Percentiles rank a stretch among this genome's conserved stretches.
These are phyloP conservation scores for Sonneratia alba DNA, from an alignment of 345 rosid species.

Conservation along the genomic window DNA sequence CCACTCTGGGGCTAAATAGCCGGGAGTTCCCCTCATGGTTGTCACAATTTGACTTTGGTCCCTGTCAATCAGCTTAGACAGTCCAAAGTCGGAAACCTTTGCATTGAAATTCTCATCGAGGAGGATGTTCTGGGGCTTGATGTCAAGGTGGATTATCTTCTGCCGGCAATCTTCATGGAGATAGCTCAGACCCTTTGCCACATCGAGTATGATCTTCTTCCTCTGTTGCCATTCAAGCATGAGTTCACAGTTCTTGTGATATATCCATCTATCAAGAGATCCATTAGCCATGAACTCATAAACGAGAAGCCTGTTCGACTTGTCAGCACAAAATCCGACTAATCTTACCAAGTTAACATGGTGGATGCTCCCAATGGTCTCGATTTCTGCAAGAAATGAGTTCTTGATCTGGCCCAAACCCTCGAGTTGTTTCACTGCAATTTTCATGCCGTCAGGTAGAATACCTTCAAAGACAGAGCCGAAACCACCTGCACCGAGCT, in stretches of 20 bases:
- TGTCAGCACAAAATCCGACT: not conserved
- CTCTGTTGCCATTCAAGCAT: slow-evolving; percentile 1
- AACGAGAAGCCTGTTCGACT: not conserved
- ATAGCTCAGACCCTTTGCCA: slow-evolving; percentile 1
- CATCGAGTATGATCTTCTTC: not conserved
- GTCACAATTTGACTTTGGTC: slow-evolving; percentile 5
- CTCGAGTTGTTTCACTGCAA: slow-evolving; percentile 7
- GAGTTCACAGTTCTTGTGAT: not conserved
- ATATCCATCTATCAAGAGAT: slow-evolving; percentile 7
- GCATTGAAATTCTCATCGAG: not conserved
- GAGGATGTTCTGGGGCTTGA: slow-evolving; percentile 7
- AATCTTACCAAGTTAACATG: slow-evolving; percentile 2
- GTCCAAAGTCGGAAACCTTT: slow-evolving; percentile 8
- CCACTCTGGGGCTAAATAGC: slow-evolving; percentile 10
- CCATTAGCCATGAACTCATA: slow-evolving; percentile 10
- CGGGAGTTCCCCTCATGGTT: slow-evolving; percentile 4
- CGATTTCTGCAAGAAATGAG: not conserved
- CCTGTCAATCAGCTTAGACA: slow-evolving; percentile 5
- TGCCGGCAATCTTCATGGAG: slow-evolving; percentile 6
- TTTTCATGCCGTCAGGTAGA: not conserved
- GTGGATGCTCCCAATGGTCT: slow-evolving; percentile 10
- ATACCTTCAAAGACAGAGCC: slow-evolving; percentile 10
- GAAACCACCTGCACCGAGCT: slow-evolving; percentile 8
- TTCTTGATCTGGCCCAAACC: slow-evolving; percentile 3
- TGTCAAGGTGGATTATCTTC: slow-evolving; percentile 9